These are phyloP conservation scores for Turnera subulata DNA, from an alignment of 345 rosid species.

Conservation along the genomic window DNA sequence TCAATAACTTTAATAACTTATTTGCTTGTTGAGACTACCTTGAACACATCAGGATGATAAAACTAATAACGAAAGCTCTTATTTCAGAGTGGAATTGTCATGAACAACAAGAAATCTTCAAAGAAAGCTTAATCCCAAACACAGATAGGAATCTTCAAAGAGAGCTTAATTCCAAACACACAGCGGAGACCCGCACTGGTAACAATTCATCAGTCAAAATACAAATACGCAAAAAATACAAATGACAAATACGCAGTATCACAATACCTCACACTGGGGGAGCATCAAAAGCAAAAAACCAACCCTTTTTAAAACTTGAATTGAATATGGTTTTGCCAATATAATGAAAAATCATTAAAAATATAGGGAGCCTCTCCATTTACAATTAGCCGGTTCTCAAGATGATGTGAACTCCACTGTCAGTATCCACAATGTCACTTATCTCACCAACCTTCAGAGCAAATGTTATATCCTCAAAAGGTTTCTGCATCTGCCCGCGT, in stretches of 20 bases:
- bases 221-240: neutral
- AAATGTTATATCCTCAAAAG: slow-evolving; percentile 84
- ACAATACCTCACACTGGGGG: neutral
- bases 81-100: slow-evolving; percentile 9
- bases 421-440: slow-evolving; percentile 87
- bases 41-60: too few relatives aligned
- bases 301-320: too few relatives aligned
- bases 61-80: neutral
- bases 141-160: slow-evolving; percentile 3
- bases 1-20: too few relatives aligned
- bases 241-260: neutral
- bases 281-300: slow-evolving; percentile 12
- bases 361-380: neutral
- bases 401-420: slow-evolving; percentile 90
- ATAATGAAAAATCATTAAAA: neutral
- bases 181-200: neutral
- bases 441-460: slow-evolving; percentile 81
- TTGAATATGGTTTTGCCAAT: slow-evolving; percentile 5
- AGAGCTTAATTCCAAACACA: neutral
- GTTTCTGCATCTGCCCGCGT: slow-evolving; percentile 94
- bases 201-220: slow-evolving; percentile 2
- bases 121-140: neutral
- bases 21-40: too few relatives aligned
- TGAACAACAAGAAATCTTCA: slow-evolving; percentile 6
- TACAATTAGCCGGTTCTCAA: slow-evolving; percentile 63